Evolutionary conservation across 495 filamentous ascomycete species (phyloP).

Genomic region (Sphaerosporella brunnea): DNA sequence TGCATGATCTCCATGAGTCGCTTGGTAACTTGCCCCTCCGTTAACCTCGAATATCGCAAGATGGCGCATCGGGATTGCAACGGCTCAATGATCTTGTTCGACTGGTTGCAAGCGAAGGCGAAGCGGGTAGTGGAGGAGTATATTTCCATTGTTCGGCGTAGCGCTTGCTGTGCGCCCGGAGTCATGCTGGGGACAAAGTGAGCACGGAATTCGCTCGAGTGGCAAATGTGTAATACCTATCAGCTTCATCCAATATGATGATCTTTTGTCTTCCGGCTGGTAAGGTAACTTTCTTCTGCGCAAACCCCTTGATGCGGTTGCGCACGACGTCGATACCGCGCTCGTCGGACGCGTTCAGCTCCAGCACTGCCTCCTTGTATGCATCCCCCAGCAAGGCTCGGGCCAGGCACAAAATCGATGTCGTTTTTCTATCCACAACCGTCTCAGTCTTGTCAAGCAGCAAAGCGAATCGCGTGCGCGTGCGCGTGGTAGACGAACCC

Average conservation of each 20-base stretch:
- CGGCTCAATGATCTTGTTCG: slow-evolving; percentile 98
- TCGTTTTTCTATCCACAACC: slow-evolving; percentile 48
- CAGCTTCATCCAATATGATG: slow-evolving; percentile 94
- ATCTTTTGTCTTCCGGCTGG: slow-evolving; percentile 83
- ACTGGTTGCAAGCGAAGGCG: slow-evolving; percentile 95
- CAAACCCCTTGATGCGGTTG: slow-evolving; percentile 97
- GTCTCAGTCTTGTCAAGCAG: neutral
- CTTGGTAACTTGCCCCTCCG: slow-evolving; percentile 80
- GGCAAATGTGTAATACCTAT: slow-evolving; percentile 35
- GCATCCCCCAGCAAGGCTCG: slow-evolving; percentile 79
- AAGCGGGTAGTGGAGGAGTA: slow-evolving; percentile 93
- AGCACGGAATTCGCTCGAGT: neutral
- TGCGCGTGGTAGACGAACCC: slow-evolving; percentile 32
- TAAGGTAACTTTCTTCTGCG: slow-evolving; percentile 96
- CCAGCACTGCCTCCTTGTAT: slow-evolving; percentile 94
- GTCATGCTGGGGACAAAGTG: slow-evolving; percentile 54
- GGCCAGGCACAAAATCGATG: slow-evolving; percentile 82
- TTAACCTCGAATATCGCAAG: slow-evolving; percentile 80
- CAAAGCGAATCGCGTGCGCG: no score
- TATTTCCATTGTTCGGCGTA: slow-evolving; percentile 97
- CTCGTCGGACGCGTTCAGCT: slow-evolving; percentile 92
- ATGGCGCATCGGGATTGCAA: slow-evolving; percentile 93
- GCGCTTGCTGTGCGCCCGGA: slow-evolving; percentile 82
- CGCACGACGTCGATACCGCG: slow-evolving; percentile 95
- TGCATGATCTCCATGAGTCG: slow-evolving; percentile 79